Evolutionary conservation across 2,329 filamentous ascomycete species (phyloP).

Genomic region (Trichophyton equinum): DNA sequence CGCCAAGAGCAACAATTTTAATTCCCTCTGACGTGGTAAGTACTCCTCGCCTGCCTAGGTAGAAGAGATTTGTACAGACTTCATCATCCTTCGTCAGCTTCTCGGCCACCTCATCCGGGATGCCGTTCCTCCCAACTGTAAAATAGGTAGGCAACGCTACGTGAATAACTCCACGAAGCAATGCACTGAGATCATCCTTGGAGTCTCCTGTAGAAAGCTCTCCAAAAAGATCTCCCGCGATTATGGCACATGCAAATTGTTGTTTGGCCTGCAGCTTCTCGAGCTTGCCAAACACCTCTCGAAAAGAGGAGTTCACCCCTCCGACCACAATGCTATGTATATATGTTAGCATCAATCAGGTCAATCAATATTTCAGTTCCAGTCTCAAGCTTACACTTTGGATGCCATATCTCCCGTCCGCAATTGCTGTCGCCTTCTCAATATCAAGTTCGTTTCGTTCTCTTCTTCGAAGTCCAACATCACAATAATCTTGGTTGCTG

Average conservation of each 20-base stretch:
- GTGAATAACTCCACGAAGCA: conserved; percentile 59
- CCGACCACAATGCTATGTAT: conserved; percentile 58
- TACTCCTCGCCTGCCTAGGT: conserved; percentile 72
- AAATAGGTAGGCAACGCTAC: conserved; percentile 85
- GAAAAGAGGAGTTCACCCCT: conserved; percentile 65
- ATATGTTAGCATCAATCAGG: background rate
- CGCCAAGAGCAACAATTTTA: conserved; percentile 75
- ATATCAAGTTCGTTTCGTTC: background rate
- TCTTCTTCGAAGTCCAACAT: background rate
- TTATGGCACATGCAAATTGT: conserved; percentile 70
- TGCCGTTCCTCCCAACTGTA: conserved; percentile 58
- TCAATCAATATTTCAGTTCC: background rate
- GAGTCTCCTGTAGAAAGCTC: conserved; percentile 33
- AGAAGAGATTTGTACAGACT: conserved; percentile 83
- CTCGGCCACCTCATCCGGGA: conserved; percentile 58
- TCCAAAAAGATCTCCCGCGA: conserved; percentile 72
- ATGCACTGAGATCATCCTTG: conserved; percentile 47
- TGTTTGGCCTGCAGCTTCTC: conserved; percentile 74
- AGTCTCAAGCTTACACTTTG: conserved; percentile 39
- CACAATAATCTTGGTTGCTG: background rate
- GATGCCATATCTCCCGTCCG: conserved; percentile 37
- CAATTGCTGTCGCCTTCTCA: background rate
- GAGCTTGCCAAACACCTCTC: conserved; percentile 66
- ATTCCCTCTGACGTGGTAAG: conserved; percentile 85
- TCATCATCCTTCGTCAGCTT: conserved; percentile 61